Evolutionary conservation across 257 asterid species (phyloP).

Genomic region (Coffea canephora): DNA sequence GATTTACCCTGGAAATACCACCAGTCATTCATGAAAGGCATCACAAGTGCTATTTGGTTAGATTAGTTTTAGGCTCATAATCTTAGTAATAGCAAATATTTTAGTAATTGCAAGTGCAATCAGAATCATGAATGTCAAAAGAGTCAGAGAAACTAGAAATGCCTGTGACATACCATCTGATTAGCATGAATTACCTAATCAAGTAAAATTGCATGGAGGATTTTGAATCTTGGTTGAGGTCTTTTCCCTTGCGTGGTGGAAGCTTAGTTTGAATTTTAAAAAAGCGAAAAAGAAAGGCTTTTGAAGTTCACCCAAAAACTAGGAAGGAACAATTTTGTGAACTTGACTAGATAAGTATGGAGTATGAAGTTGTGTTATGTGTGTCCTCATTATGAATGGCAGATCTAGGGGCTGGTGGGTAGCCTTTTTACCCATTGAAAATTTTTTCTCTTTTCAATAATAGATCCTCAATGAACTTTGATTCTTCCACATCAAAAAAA

Average conservation of each 20-base stretch:
- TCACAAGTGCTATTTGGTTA: background rate
- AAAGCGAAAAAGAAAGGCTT: background rate
- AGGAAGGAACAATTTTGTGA: background rate
- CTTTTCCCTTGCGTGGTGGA: background rate
- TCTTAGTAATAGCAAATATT: no score
- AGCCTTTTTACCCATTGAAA: no score
- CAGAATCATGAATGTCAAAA: background rate
- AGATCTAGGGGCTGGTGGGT: no score
- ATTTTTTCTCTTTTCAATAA: no score
- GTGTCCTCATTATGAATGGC: no score
- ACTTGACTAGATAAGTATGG: background rate
- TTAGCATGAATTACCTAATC: background rate
- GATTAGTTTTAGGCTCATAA: background rate
- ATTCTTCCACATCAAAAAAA: no score
- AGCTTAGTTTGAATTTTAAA: background rate
- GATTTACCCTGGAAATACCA: background rate
- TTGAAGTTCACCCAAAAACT: background rate
- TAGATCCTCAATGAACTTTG: no score
- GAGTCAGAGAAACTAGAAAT: background rate
- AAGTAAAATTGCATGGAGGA: background rate
- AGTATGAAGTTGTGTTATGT: background rate
- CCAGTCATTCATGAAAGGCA: background rate
- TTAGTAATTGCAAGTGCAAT: no score
- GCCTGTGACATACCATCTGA: background rate
- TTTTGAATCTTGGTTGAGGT: background rate